Evolutionary conservation across 116 monocot genomes (phyloP), one percentile per base, ranked within the genome.

Genomic region (Thalassia testudinum): DNA sequence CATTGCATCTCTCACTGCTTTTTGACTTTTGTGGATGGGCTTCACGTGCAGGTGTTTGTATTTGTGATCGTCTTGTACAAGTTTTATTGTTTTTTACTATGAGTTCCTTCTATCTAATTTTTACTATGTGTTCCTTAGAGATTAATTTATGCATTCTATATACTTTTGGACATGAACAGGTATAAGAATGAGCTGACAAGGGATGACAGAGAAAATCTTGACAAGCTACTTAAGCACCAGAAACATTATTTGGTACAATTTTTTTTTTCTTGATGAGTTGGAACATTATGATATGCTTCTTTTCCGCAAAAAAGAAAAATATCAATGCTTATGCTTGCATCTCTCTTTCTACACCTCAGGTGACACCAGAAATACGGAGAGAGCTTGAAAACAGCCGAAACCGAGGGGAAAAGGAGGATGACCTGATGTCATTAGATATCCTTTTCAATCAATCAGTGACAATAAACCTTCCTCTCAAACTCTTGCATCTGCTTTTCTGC

Each of bases 291-390:
- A 34, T 34, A 10, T 10, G 21, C 18, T 0, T 26, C 5, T 6
- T 52, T 52, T 26, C 24, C n/a, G n/a, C 1, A 24, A 24, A 14
- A 18, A 1, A 24, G 21, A 21, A 15, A 1, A 7, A 5, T 34
- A 12, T n/a, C 1, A 24, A 1, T 24, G 29, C 34, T 27, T 21
- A 37, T 27, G 17, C 24, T 17, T 28, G n/a, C n/a, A n/a, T n/a
- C n/a, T 19, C 10, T 68, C 27, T 40, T 44, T 40, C 34, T 42
- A 38, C 62, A n/a, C 13, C 21, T 7, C 66, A 97, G 89, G 88
- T 97, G 57, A 97, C 89, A 15, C 97, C 89, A 24, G 89, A 97
- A 72, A 85, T 97, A 23, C 66, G 64, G 23, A 70, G 97, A 69
- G 97, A 97, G 60, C 72, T 97, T 2, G 75, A 79, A 52, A 75